Conservation (phyloP, 129 eudicot genomes). For the Ambrosia artemisiifolia region DNA sequence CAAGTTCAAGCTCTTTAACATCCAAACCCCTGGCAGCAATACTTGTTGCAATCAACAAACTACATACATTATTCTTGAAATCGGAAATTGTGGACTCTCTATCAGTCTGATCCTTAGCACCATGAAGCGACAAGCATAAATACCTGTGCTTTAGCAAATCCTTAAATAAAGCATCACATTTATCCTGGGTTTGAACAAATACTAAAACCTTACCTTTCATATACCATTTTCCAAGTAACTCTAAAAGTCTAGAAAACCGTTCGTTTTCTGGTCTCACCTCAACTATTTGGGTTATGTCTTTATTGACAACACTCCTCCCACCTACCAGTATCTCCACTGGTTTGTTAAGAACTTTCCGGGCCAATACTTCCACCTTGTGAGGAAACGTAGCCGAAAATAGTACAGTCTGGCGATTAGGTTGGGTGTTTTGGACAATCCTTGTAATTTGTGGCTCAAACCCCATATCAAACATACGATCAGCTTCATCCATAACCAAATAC, state of each 20-base stretch:
- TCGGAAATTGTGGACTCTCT: constrained; percentile 76
- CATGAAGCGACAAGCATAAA: constrained; percentile 71
- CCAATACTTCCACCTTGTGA: constrained; percentile 75
- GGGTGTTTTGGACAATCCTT: constrained; percentile 69
- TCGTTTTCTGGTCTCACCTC: constrained; percentile 71
- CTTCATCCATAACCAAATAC: constrained; percentile 78
- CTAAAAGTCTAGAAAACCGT: constrained; percentile 58
- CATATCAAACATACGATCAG: constrained; percentile 90
- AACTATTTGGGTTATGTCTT: constrained; percentile 65
- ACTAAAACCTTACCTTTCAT: constrained; percentile 71
- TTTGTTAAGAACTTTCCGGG: constrained; percentile 69
- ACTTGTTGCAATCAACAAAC: constrained; percentile 66
- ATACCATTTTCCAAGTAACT: constrained; percentile 74
- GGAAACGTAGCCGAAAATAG: constrained; percentile 78
- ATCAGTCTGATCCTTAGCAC: constrained; percentile 76
- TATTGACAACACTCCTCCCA: constrained; percentile 77
- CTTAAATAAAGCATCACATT: constrained; percentile 61
- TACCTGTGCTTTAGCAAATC: constrained; percentile 60
- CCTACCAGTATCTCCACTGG: constrained; percentile 81
- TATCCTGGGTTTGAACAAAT: constrained; percentile 72
- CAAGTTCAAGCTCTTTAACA: constrained; percentile 78
- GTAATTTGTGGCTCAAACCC: constrained; percentile 84
- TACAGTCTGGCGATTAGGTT: constrained; percentile 78
- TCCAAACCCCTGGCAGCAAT: constrained; percentile 80
- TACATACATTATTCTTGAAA: constrained; percentile 73